Base-by-base conservation (phyloP, 1,284 basidiomycete genomes). In the Ceratobasidium sp. region DNA sequence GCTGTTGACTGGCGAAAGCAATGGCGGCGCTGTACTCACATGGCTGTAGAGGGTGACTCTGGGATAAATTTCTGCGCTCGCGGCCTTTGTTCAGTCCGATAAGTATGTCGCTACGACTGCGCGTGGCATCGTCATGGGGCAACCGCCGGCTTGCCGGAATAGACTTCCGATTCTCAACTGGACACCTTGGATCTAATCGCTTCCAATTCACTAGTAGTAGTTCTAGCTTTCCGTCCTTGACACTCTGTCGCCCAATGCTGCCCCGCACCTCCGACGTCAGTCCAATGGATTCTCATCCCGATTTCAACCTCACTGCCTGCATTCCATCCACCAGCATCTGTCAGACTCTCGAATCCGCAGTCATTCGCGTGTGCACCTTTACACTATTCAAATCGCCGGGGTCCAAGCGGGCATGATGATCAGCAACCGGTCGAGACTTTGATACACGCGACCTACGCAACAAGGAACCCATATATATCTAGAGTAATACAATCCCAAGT, bases 121-220 rank as follows among this genome's bases (percentile, higher is more conserved):
- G 35, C 50, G 47, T 49, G 47, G 34, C 60, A 2, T 53, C 45
- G n/a, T 29, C 35, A 29, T 47, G 35, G 49, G 27, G 64, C 64
- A 67, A 67, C 62, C 50, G 50, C 64, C 38, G 52, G 52, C 52
- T 54, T 54, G 50, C 64, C 38, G n/a, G n/a, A n/a, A n/a, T 32
- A 6, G 27, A 32, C 38, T 50, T 50, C 6, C 17, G 25, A 7
- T 50, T 22, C 47, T 45, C 58, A 32, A 15, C 42, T 27, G 49
- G 20, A 25, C 29, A 6, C 22, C 49, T 31, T 20, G 27, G 7
- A 4, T 34, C 40, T 31, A 45, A 27, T 12, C 42, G 38, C 58
- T 42, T 56, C 35, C 6, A 34, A 29, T 13, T 45, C 22, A 4
- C 56, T 58, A 58, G 13, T 45, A 10, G 1, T n/a, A 17, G 25